Percentiles rank a stretch among this genome's conserved stretches.
Conservation (phyloP, 345 rosid species). For the Populus pruinosa region DNA sequence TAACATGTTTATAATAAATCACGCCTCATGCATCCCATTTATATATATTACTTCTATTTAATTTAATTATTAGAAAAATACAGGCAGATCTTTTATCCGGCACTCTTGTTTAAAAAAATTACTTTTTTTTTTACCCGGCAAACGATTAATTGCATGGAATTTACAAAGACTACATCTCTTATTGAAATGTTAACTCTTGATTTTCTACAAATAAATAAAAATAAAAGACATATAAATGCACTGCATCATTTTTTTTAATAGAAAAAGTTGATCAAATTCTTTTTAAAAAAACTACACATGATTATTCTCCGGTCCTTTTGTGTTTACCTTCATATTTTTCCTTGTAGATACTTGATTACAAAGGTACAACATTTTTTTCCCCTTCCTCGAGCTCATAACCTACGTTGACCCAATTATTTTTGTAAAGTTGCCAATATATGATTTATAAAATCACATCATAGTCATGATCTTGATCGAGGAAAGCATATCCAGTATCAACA, state of each 20-base stretch:
- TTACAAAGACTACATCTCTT: not conserved
- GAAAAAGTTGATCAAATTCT: not conserved
- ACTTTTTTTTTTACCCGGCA: too few species aligned
- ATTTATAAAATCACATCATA: conserved; percentile 1
- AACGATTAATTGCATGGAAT: not conserved
- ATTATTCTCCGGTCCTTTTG: not conserved
- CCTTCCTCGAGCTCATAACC: conserved; percentile 36
- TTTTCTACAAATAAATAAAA: not conserved
- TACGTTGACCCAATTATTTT: conserved; percentile 27
- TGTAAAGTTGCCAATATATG: conserved; percentile 2
- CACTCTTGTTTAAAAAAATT: too few species aligned
- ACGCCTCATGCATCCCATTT: not conserved
- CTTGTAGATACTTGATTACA: conserved; percentile 2
- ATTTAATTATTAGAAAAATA: too few species aligned
- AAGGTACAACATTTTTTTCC: not conserved
- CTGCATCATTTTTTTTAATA: not conserved
- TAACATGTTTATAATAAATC: not conserved
- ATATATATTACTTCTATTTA: too few species aligned
- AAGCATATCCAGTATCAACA: not conserved
- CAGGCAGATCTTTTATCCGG: too few species aligned
- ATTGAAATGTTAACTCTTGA: not conserved
- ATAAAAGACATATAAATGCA: not conserved
- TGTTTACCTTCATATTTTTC: not conserved
- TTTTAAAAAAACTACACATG: not conserved
- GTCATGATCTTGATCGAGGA: conserved; percentile 6